These are phyloP conservation scores for Trichoderma guizhouense DNA, from an alignment of 2,329 filamentous ascomycete genomes.

Conservation along the genomic window DNA sequence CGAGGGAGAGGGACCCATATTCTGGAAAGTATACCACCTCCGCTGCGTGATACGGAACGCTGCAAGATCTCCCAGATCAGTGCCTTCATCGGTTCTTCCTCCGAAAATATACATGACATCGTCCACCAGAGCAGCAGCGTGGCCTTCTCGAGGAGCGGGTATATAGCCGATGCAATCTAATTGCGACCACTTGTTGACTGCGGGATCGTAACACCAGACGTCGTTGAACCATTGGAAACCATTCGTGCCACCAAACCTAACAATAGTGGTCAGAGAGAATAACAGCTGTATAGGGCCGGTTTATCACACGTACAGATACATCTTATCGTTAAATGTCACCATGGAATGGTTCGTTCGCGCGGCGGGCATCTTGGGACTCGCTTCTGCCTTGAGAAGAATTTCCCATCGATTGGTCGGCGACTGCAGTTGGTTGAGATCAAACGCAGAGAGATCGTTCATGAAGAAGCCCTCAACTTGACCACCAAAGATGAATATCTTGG, in stretches of 20 bases:
- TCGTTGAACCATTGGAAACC: constrained; percentile 98
- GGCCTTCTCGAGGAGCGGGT: constrained; percentile 86
- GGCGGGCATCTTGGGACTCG: constrained; percentile 64
- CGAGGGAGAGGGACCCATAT: constrained; percentile 96
- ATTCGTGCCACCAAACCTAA: constrained; percentile 93
- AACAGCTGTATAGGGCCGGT: background rate
- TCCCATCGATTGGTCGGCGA: constrained; percentile 92
- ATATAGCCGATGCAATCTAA: constrained; percentile 98
- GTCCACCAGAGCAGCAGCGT: constrained; percentile 87
- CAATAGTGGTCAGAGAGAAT: constrained; percentile 18
- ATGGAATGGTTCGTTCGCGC: constrained; percentile 93
- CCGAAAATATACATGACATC: constrained; percentile 99
- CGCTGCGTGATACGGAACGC: constrained; percentile 72
- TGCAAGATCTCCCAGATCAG: constrained; percentile 87
- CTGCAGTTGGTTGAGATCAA: constrained; percentile 92
- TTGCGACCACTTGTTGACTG: constrained; percentile 77
- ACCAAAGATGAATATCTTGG: constrained; percentile 96
- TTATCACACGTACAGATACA: constrained; percentile 71
- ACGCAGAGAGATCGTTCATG: constrained; percentile 94
- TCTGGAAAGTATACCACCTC: constrained; percentile 98
- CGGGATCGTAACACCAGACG: constrained; percentile 92
- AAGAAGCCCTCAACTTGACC: constrained; percentile 97
- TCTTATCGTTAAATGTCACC: constrained; percentile 85
- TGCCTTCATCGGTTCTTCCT: constrained; percentile 88
- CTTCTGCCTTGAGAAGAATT: constrained; percentile 67